These are phyloP conservation scores for Yamadazyma ubonensis DNA, from an alignment of 805 yeast genomes.

Conservation along the genomic window DNA sequence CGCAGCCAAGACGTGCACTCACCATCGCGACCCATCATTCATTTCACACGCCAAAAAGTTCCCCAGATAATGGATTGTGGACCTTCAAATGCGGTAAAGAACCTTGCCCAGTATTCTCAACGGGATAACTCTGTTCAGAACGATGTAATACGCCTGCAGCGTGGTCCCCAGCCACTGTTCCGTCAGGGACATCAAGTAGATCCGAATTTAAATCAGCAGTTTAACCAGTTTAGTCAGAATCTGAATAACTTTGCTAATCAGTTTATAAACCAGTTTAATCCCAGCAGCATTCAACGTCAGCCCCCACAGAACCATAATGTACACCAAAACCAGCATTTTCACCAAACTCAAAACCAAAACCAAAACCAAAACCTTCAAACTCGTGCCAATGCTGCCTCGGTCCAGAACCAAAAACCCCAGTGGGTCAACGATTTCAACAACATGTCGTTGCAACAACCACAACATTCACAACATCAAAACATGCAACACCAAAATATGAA, in stretches of 20 bases:
- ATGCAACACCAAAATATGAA: slow-evolving; percentile 15
- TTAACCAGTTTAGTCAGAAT: slow-evolving; percentile 38
- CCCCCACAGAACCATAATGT: background rate
- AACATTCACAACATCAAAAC: slow-evolving; percentile 13
- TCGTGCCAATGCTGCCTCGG: slow-evolving; percentile 15
- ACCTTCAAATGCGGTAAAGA: slow-evolving; percentile 44
- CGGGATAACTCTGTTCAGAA: slow-evolving; percentile 41
- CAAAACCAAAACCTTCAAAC: slow-evolving; percentile 2
- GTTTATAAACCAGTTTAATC: slow-evolving; percentile 15
- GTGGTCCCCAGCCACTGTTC: background rate
- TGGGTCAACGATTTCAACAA: slow-evolving; percentile 34
- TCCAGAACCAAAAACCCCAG: too few relatives aligned
- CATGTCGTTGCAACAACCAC: slow-evolving; percentile 20
- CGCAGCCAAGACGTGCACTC: slow-evolving; percentile 1
- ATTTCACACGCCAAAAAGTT: too few relatives aligned
- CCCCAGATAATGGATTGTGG: slow-evolving; percentile 40
- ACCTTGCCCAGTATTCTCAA: slow-evolving; percentile 40
- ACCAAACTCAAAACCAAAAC: slow-evolving; percentile 7
- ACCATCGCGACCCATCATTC: too few relatives aligned
- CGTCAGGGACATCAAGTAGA: slow-evolving; percentile 27
- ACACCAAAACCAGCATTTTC: slow-evolving; percentile 7
- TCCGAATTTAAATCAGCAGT: slow-evolving; percentile 36
- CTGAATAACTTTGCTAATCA: slow-evolving; percentile 19
- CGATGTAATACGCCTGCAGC: slow-evolving; percentile 19
- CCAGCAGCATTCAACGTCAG: slow-evolving; percentile 4